Conservation (phyloP, 352 stramenopile genomes). For the Phytophthora agathidicida region DNA sequence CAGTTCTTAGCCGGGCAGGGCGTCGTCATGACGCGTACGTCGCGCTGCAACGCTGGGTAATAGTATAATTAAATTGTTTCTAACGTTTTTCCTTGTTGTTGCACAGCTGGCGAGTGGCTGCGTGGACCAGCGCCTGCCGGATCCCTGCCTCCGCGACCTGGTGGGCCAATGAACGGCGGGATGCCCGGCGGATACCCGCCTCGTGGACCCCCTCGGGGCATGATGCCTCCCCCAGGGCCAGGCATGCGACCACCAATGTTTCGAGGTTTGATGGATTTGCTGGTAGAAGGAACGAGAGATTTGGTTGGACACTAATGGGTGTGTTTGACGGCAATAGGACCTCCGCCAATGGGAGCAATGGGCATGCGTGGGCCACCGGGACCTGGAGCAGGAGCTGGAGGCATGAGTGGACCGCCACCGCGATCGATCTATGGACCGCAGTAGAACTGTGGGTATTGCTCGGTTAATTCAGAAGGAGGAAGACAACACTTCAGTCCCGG, state of each 20-base stretch:
- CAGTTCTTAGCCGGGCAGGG: slow-evolving; percentile 83
- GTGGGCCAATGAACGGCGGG: slow-evolving; percentile 30
- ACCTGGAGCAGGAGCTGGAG: slow-evolving; percentile 32
- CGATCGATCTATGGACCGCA: slow-evolving; percentile 81
- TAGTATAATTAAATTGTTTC: background rate
- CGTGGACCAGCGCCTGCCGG: slow-evolving; percentile 44
- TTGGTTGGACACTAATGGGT: background rate
- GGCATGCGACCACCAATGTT: slow-evolving; percentile 82
- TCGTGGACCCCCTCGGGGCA: slow-evolving; percentile 69
- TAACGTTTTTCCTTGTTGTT: slow-evolving; percentile 6
- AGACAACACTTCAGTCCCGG: background rate
- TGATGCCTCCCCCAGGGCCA: slow-evolving; percentile 66
- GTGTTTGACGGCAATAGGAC: slow-evolving; percentile 31
- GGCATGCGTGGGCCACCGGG: slow-evolving; percentile 39
- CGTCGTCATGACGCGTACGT: slow-evolving; percentile 79
- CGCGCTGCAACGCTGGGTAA: background rate
- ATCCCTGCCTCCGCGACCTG: slow-evolving; percentile 53
- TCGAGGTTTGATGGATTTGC: slow-evolving; percentile 33
- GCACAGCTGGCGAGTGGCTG: slow-evolving; percentile 81
- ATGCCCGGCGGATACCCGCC: slow-evolving; percentile 69
- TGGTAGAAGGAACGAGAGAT: background rate
- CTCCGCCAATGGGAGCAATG: slow-evolving; percentile 45
- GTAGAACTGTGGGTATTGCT: slow-evolving; percentile 17
- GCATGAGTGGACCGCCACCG: slow-evolving; percentile 43
- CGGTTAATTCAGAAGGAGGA: slow-evolving; percentile 2